Evolutionary conservation across 2,329 filamentous ascomycete species (phyloP).

Genomic region (Cordyceps javanica): DNA sequence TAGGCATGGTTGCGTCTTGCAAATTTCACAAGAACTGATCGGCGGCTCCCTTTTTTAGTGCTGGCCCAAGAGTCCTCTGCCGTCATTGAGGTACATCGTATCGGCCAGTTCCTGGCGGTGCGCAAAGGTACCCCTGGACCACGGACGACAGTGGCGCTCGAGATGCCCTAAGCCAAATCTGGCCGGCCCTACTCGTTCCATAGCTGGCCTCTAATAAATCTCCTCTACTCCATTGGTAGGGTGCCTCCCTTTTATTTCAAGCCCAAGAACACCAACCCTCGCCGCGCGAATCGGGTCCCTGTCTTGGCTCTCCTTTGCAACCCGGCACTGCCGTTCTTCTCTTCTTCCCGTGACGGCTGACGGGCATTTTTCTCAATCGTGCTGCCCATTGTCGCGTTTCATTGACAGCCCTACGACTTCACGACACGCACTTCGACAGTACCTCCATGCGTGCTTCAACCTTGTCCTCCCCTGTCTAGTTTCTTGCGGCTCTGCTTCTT

Average conservation of each 20-base stretch:
- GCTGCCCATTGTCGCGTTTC: neutral
- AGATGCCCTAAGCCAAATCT: constrained; percentile 7
- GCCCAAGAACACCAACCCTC: neutral
- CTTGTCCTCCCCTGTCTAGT: neutral
- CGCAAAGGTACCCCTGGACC: neutral
- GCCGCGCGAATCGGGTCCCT: constrained; percentile 3
- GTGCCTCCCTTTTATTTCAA: constrained; percentile 9
- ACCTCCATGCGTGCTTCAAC: neutral
- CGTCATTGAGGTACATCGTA: neutral
- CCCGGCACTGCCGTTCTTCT: neutral
- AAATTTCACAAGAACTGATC: neutral
- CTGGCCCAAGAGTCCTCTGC: neutral
- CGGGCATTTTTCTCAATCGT: neutral
- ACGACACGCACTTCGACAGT: neutral
- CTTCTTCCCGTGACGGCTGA: neutral
- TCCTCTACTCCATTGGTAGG: neutral
- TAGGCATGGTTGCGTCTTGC: neutral
- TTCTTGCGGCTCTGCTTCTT: neutral
- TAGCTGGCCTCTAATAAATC: constrained; percentile 13
- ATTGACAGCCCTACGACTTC: neutral
- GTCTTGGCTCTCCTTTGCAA: constrained; percentile 1
- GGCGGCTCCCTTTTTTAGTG: constrained; percentile 2
- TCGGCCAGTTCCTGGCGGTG: neutral
- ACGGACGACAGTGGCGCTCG: neutral
- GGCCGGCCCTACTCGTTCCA: constrained; percentile 2